phyloP scores from a whole-genome alignment of 2,329 filamentous ascomycete species.

The Pseudogymnoascus sp. region DNA sequence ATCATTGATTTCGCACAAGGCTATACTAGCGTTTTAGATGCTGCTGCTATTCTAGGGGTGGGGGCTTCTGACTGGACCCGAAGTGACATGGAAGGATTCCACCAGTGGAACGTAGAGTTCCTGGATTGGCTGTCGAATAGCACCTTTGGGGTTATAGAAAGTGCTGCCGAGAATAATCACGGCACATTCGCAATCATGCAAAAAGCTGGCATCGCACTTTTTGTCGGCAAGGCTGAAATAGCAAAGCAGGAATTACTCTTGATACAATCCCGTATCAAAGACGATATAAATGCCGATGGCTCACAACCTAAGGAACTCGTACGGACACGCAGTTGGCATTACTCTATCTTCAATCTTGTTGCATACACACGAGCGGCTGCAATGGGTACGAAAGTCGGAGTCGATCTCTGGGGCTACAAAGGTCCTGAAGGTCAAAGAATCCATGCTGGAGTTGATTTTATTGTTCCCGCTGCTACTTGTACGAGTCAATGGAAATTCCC shows the following conservation, averaged over 20 bases:
- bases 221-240: conserved; percentile 18
- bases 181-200: conserved; percentile 24
- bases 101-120: conserved; percentile 22
- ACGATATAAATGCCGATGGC: conserved; percentile 21
- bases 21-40: conserved; percentile 25
- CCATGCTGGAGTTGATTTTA: conserved; percentile 19
- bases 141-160: conserved; percentile 18
- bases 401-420: conserved; percentile 20
- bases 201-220: conserved; percentile 22
- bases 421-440: conserved; percentile 21
- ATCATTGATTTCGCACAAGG: conserved; percentile 19
- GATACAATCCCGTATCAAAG: conserved; percentile 14
- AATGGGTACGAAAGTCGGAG: conserved; percentile 20
- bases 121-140: conserved; percentile 22
- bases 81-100: conserved; percentile 16
- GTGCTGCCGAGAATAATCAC: conserved; percentile 22
- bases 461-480: conserved; percentile 22
- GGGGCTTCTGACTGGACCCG: conserved; percentile 19
- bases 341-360: conserved; percentile 24
- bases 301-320: conserved; percentile 22
- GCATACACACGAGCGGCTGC: conserved; percentile 17
- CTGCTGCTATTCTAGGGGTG: conserved; percentile 15
- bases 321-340: conserved; percentile 26
- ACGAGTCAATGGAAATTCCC: conserved; percentile 17
- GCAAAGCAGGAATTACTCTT: conserved; percentile 12